A percentile compares a stretch with the other conserved stretches of the same genome.
These are phyloP conservation scores for Neurospora sp. DNA, from an alignment of 495 filamentous ascomycete species.

Conservation along the genomic window DNA sequence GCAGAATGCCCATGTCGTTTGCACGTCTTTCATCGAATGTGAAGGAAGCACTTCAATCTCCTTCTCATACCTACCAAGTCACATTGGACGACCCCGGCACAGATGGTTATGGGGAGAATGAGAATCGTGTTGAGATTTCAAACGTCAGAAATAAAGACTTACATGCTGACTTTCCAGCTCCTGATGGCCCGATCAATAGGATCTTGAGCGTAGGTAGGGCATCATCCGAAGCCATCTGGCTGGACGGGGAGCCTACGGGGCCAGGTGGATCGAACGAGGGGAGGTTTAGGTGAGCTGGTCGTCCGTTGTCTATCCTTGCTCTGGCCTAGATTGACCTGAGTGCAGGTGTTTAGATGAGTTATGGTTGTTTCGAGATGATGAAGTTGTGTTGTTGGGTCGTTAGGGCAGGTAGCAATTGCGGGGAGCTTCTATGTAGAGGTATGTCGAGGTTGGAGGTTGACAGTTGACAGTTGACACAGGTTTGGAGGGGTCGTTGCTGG, in stretches of 20 bases:
- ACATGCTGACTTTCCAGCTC: constrained; percentile 46
- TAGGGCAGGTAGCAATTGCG: neutral
- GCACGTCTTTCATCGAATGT: neutral
- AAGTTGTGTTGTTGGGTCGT: neutral
- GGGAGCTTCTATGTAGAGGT: neutral
- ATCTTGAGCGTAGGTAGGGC: constrained; percentile 41
- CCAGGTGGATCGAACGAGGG: neutral
- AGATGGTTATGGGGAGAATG: neutral
- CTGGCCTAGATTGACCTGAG: neutral
- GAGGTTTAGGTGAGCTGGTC: neutral
- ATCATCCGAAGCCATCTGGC: constrained; percentile 37
- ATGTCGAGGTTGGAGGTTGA: neutral
- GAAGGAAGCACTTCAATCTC: neutral
- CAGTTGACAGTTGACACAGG: neutral
- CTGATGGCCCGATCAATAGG: constrained; percentile 43
- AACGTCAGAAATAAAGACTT: constrained; percentile 11
- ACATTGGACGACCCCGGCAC: neutral
- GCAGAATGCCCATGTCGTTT: neutral
- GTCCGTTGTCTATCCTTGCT: neutral
- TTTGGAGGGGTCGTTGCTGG: neutral
- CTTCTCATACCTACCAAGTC: neutral
- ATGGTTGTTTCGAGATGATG: neutral
- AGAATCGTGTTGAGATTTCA: neutral
- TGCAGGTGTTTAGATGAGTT: neutral
- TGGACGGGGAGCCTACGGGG: neutral